Evolutionary conservation across 2,329 filamentous ascomycete species (phyloP).

Genomic region (Rutstroemia sp.): DNA sequence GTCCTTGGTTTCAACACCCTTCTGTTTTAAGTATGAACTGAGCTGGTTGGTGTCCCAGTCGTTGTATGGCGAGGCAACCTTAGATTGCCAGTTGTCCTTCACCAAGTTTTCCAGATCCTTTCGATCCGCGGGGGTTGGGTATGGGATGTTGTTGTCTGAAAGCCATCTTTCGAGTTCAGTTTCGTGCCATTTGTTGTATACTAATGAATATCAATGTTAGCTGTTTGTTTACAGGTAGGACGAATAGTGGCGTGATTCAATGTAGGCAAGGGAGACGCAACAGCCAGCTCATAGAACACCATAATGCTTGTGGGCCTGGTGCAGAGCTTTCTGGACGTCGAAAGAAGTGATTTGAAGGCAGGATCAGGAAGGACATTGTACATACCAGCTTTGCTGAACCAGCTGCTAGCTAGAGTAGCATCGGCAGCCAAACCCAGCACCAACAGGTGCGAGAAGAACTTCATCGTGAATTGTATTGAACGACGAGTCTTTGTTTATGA

Average conservation of each 20-base stretch:
- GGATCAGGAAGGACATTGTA: constrained; percentile 13
- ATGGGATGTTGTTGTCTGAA: constrained; percentile 82
- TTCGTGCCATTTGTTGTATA: constrained; percentile 98
- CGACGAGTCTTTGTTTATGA: background rate
- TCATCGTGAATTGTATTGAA: constrained; percentile 51
- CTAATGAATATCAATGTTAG: constrained; percentile 36
- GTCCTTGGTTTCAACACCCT: constrained; percentile 63
- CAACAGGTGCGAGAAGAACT: constrained; percentile 63
- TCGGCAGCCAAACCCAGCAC: constrained; percentile 66
- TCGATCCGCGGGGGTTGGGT: constrained; percentile 83
- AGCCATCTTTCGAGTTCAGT: constrained; percentile 97
- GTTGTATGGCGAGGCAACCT: constrained; percentile 68
- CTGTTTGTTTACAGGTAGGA: no score
- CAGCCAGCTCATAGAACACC: background rate
- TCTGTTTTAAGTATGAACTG: constrained; percentile 57
- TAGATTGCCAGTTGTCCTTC: constrained; percentile 78
- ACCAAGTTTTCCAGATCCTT: constrained; percentile 92
- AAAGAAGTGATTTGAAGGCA: background rate
- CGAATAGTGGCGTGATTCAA: background rate
- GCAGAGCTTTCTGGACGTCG: constrained; percentile 9
- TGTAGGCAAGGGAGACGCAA: background rate
- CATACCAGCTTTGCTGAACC: constrained; percentile 83
- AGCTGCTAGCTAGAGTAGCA: constrained; percentile 64
- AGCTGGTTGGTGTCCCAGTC: constrained; percentile 68
- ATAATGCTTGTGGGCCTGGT: background rate